Base-by-base conservation (phyloP, 2,329 filamentous ascomycete genomes). In the Aspergillus sp. region DNA sequence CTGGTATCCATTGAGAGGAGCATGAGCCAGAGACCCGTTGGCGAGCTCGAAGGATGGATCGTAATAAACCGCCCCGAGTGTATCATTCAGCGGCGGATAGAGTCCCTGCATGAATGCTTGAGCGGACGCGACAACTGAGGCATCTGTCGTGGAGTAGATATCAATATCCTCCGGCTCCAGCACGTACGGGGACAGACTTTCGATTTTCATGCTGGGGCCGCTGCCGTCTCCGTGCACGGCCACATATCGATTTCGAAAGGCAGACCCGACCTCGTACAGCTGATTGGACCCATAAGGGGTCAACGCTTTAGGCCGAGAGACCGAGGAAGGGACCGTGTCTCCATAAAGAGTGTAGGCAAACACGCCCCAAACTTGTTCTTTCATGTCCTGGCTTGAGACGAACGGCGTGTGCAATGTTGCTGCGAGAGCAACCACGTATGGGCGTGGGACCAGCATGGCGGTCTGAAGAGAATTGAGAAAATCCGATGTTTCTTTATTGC, bases 41-140 rank as follows among this genome's bases (percentile, higher is more conserved):
- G 78, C 74, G 19, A 80, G 64, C 9, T 75, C 59, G 16, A 70
- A 73, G n/a, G 72, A 67, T 5, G 67, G 61, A 19, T 71, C 59
- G 34, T 66, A 57, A 48, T 64, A 64, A 17, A 65, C 63, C 44
- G 64, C 58, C 50, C 67, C 68, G 45, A 71, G 66, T 3, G 66
- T 63, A 45, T 68, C 65, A 1, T 61, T 61, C 3, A 73, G 57
- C 11, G 82, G 81, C 31, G 83, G 83, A 63, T 85, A 86, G 9
- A 86, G 68, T 6, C 81, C 82, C 63, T 85, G 82, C 73, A 86
- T 76, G 60, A 85, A 85, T 2, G 83, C 82, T 58, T 82, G 79
- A 11, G 82, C 81, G 3, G 81, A 82, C 1, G 77, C 77, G 31
- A 77, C 64, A 2, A 76, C 72, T 50, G 75, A 76, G 53, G 79